Base-by-base conservation (phyloP, 495 filamentous ascomycete species). In the Lophiotrema nucula region DNA sequence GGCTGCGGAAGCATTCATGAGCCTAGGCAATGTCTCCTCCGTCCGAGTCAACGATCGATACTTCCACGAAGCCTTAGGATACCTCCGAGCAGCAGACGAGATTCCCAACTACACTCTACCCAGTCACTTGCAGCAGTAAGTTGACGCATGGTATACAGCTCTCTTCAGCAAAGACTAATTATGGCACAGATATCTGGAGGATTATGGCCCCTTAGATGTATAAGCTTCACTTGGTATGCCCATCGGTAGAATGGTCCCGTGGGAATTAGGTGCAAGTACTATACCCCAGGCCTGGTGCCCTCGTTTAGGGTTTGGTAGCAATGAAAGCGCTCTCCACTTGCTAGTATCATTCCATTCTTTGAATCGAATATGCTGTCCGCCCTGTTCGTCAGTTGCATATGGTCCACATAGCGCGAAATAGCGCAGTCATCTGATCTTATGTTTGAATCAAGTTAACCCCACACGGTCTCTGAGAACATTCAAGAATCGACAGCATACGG, bases 1-100 rank as follows among this genome's bases (percentile, higher is more conserved):
- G 78, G 69, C 73, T 26, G 79, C 78, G 1, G 77, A 81, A 67
- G 74, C 78, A 25, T 76, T 73, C 59, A 81, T 81, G 73, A 76
- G 71, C 39, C 62, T 81, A 11, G 79, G 78, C 24, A 81, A 81
- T 58, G 77, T 79, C 10, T 77, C 76, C 12, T 66, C 63, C 15
- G 41, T 74, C 16, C 69, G 72, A 15, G 67, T 66, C 31, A 77
- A 74, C 47, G 70, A 74, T 41, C 68, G 64, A 6, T 69, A 77
- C 41, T 82, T 81, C 58, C 65, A 66, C 42, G 66, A 73, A 52
- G 78, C 79, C 11, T 50, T 82, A 22, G 58, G 45, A 18, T 76
- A 79, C 65, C 69, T 82, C n/a, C 71, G 74, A 23, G 55, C 60
- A 28, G 78, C 79, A 3, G 53, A 62, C 21, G 56, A 66, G 10